These are phyloP conservation scores for Penicillium griseofulvum DNA, from an alignment of 2,329 filamentous ascomycete species.

Conservation along the genomic window DNA sequence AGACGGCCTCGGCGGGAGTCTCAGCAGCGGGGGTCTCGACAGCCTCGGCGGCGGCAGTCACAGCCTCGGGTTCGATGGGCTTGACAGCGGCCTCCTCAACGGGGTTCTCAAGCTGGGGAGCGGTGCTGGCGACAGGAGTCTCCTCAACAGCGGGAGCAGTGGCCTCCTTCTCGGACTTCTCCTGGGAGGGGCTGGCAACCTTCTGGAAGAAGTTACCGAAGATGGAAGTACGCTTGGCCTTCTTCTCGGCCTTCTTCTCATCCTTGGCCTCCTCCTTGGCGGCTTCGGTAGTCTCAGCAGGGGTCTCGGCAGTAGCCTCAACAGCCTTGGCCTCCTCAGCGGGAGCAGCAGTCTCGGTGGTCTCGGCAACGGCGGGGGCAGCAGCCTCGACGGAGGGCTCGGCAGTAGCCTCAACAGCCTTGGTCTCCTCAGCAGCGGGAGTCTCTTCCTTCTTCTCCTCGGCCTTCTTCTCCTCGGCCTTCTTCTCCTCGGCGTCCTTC, in stretches of 20 bases:
- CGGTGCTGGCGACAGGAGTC: conserved; percentile 47
- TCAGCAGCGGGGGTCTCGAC: conserved; percentile 31
- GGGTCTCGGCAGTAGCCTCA: conserved; percentile 35
- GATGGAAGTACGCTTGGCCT: conserved; percentile 78
- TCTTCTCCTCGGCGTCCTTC: conserved; percentile 53
- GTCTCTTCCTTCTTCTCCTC: conserved; percentile 41
- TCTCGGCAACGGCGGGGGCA: conserved; percentile 28
- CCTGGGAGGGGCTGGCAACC: conserved; percentile 46
- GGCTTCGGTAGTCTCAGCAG: conserved; percentile 28
- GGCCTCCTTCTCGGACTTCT: conserved; percentile 50
- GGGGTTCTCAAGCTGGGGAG: conserved; percentile 49
- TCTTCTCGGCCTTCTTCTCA: conserved; percentile 46
- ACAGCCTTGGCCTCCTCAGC: conserved; percentile 24
- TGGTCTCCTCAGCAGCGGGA: conserved; percentile 44
- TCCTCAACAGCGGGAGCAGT: conserved; percentile 48
- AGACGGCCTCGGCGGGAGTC: conserved; percentile 32
- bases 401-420: conserved; percentile 30
- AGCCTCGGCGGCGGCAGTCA: conserved; percentile 46
- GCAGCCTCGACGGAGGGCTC: conserved; percentile 35
- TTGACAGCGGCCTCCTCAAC: conserved; percentile 39
- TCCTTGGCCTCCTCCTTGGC: conserved; percentile 36
- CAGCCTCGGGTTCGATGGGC: conserved; percentile 41
- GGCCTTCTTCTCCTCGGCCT: conserved; percentile 58
- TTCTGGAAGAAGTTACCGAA: conserved; percentile 79
- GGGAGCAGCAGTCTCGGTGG: conserved; percentile 14